These are phyloP conservation scores for Cutaneotrichosporon curvatum DNA, from an alignment of 1,284 basidiomycete genomes.

Conservation along the genomic window DNA sequence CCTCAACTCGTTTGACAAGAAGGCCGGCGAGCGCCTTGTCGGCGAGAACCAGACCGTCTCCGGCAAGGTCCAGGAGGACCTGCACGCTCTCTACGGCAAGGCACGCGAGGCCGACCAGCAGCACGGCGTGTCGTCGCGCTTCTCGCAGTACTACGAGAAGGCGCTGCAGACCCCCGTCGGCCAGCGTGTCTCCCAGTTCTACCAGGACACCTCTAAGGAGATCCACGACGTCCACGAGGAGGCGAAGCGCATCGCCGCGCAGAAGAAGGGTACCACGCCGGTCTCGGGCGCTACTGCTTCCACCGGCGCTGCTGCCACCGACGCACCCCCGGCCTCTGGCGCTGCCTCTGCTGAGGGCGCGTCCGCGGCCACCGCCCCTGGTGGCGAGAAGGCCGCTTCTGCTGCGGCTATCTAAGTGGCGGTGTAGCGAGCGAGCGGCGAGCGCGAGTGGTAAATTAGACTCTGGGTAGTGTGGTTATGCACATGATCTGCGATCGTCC, in stretches of 20 bases:
- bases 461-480: too few species aligned
- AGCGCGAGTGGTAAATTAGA: too few species aligned
- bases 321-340: neutral
- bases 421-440: too few species aligned
- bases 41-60: slow-evolving; percentile 57
- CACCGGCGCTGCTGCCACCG: neutral
- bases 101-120: slow-evolving; percentile 71
- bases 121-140: slow-evolving; percentile 63
- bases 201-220: slow-evolving; percentile 66
- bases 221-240: slow-evolving; percentile 54
- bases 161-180: slow-evolving; percentile 69
- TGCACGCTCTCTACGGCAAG: slow-evolving; percentile 55
- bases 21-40: slow-evolving; percentile 56
- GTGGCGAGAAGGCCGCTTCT: too few species aligned
- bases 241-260: slow-evolving; percentile 49
- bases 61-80: slow-evolving; percentile 56
- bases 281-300: slow-evolving; percentile 8
- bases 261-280: slow-evolving; percentile 33
- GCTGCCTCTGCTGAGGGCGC: slow-evolving; percentile 7
- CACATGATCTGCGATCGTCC: too few species aligned
- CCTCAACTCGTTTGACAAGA: slow-evolving; percentile 62
- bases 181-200: slow-evolving; percentile 54
- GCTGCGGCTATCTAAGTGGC: too few species aligned
- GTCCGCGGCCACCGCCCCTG: neutral
- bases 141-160: slow-evolving; percentile 67